phyloP scores from a whole-genome alignment of 2,329 filamentous ascomycete genomes.

The Orbilia oligospora region DNA sequence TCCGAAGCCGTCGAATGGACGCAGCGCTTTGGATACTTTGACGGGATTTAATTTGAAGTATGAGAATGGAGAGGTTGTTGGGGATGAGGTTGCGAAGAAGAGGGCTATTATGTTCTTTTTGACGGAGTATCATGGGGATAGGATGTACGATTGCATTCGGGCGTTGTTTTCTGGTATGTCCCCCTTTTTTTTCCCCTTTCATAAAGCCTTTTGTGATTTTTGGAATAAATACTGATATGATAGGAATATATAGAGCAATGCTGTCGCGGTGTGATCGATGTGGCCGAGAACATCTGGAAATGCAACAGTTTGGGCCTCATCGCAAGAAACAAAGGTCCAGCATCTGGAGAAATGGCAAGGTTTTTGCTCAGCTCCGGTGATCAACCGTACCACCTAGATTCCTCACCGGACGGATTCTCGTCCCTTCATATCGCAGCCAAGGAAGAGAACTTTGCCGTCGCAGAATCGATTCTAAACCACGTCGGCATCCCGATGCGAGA shows the following conservation, averaged over 20 bases:
- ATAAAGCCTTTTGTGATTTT: no score
- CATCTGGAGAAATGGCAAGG: constrained; percentile 54
- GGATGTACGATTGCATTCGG: constrained; percentile 58
- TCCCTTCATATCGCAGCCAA: constrained; percentile 44
- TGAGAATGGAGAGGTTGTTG: constrained; percentile 42
- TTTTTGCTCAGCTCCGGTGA: constrained; percentile 56
- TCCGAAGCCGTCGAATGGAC: constrained; percentile 21
- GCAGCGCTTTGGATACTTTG: constrained; percentile 41
- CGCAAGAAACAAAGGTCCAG: constrained; percentile 51
- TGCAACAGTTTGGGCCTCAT: constrained; percentile 53
- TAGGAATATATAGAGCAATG: constrained; percentile 27
- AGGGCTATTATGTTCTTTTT: constrained; percentile 59
- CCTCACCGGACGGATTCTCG: constrained; percentile 48
- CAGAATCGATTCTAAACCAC: constrained; percentile 55
- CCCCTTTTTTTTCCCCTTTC: background rate
- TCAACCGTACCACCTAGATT: constrained; percentile 45
- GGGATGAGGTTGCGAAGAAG: constrained; percentile 59
- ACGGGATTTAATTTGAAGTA: constrained; percentile 54
- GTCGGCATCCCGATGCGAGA: constrained; percentile 50
- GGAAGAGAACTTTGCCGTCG: constrained; percentile 56
- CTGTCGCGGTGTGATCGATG: constrained; percentile 54
- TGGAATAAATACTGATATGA: background rate
- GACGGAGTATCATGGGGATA: constrained; percentile 54
- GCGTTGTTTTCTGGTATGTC: constrained; percentile 49
- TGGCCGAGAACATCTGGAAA: constrained; percentile 49